Evolutionary conservation across 495 filamentous ascomycete species (phyloP), one percentile per base, ranked within the genome.

Genomic region (Staphylotrichum longicolle): DNA sequence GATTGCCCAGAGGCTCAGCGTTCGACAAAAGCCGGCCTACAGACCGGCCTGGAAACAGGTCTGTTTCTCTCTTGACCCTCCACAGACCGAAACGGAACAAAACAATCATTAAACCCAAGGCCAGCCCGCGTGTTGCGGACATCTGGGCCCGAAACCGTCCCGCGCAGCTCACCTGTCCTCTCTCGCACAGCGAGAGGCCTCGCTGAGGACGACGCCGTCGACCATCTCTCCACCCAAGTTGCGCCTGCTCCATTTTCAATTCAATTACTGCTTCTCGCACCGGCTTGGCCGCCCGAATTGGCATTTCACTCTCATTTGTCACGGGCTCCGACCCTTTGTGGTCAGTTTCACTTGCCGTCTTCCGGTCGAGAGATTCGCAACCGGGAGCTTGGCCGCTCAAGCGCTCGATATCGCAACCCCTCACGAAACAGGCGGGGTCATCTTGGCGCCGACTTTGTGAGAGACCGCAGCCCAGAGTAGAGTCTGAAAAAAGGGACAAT

Each of bases 11-110:
- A 33, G 9, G 20, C 20, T 27, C 20, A 27, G 20, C 20, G 20
- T 1, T 27, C 20, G 20, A 27, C 20, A 27, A 27, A 27, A 27
- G 1, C 20, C 20, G 20, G 20, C 20, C 20, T 0, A 27, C 20
- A 27, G 20, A 27, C 32, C 49, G 39, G 12, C 9, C 35, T 27
- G 7, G 27, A 59, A 59, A 59, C 57, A 27, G 12, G 57, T 12
- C 39, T 12, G 9, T 10, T 10, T 35, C 39, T 34, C 35, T 6
- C 32, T 37, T 27, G 40, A 15, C 56, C 45, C 35, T n/a, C 32
- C 10, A 4, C 15, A 14, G 44, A 52, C 42, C 47, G 37, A 51
- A 58, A 50, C 39, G 39, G 6, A 32, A 51, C 39, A 32, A 52
- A 39, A 35, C 49, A 15, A 2, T 39, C 20, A 52, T 37, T 11